These are phyloP conservation scores for Cercospora citrullina DNA, from an alignment of 2,329 filamentous ascomycete genomes.

Conservation along the genomic window DNA sequence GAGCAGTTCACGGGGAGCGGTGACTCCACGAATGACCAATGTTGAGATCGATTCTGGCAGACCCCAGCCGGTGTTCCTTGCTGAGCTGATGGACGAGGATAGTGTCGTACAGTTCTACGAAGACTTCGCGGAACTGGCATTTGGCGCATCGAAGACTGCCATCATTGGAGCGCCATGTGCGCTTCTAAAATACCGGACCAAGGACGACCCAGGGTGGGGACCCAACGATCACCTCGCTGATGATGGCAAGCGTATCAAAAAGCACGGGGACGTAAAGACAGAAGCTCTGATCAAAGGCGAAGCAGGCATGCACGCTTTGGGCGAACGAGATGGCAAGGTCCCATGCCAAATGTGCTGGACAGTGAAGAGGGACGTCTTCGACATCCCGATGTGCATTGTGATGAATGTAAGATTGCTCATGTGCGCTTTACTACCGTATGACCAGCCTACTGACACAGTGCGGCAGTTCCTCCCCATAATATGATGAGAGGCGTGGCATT, in stretches of 20 bases:
- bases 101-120: constrained; percentile 94
- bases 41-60: constrained; percentile 41
- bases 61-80: constrained; percentile 80
- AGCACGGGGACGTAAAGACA: constrained; percentile 27
- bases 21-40: constrained; percentile 46
- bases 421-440: neutral
- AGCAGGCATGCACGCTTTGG: constrained; percentile 77
- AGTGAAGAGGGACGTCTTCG: constrained; percentile 93
- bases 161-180: constrained; percentile 76
- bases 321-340: constrained; percentile 81
- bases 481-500: constrained; percentile 5
- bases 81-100: constrained; percentile 90
- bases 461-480: constrained; percentile 30
- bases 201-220: constrained; percentile 53
- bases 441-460: constrained; percentile 8
- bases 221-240: constrained; percentile 52
- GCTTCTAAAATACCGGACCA: constrained; percentile 84
- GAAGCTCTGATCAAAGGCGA: constrained; percentile 56
- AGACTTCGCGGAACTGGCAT: constrained; percentile 88
- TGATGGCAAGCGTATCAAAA: constrained; percentile 34
- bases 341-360: constrained; percentile 97
- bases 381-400: constrained; percentile 97
- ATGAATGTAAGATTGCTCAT: constrained; percentile 76
- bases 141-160: constrained; percentile 83
- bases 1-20: constrained; percentile 48